These are phyloP conservation scores for Pholiota microspora DNA, from an alignment of 768 basidiomycete genomes.

Conservation along the genomic window DNA sequence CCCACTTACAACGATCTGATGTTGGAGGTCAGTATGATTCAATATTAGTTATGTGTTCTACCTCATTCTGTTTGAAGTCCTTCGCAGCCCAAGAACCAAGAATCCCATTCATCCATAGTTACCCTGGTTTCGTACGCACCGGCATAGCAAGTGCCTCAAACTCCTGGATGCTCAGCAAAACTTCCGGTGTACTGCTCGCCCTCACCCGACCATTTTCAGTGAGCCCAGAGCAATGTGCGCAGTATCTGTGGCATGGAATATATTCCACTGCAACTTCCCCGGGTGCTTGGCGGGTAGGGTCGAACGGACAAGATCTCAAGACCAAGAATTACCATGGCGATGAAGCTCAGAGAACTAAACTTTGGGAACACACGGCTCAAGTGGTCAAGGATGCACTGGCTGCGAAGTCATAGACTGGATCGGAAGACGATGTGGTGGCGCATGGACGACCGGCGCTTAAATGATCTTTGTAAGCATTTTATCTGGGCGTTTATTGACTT, in stretches of 20 bases:
- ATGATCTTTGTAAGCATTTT: too few relatives aligned
- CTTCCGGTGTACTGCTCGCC: slow-evolving; percentile 18
- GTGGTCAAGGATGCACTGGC: slow-evolving; percentile 4
- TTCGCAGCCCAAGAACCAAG: slow-evolving; percentile 28
- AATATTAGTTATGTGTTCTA: background rate
- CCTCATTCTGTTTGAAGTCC: slow-evolving; percentile 20
- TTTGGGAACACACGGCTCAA: slow-evolving; percentile 35
- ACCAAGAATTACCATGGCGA: slow-evolving; percentile 33
- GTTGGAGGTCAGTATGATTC: slow-evolving; percentile 38
- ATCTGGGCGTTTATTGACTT: too few relatives aligned
- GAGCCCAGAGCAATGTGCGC: slow-evolving; percentile 27
- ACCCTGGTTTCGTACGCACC: slow-evolving; percentile 39
- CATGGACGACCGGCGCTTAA: too few relatives aligned
- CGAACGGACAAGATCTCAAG: slow-evolving; percentile 34
- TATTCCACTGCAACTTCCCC: slow-evolving; percentile 18
- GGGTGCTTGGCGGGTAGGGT: slow-evolving; percentile 30
- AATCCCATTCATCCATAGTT: slow-evolving; percentile 34
- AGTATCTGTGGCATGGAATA: slow-evolving; percentile 36
- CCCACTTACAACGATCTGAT: slow-evolving; percentile 52
- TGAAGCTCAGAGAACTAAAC: slow-evolving; percentile 30
- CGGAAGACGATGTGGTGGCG: too few relatives aligned
- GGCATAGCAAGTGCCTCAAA: slow-evolving; percentile 23
- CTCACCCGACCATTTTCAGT: slow-evolving; percentile 25
- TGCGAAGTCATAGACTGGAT: background rate
- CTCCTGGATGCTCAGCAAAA: slow-evolving; percentile 20